phyloP scores from a whole-genome alignment of 768 basidiomycete species.

The Pisolithus orientalis region DNA sequence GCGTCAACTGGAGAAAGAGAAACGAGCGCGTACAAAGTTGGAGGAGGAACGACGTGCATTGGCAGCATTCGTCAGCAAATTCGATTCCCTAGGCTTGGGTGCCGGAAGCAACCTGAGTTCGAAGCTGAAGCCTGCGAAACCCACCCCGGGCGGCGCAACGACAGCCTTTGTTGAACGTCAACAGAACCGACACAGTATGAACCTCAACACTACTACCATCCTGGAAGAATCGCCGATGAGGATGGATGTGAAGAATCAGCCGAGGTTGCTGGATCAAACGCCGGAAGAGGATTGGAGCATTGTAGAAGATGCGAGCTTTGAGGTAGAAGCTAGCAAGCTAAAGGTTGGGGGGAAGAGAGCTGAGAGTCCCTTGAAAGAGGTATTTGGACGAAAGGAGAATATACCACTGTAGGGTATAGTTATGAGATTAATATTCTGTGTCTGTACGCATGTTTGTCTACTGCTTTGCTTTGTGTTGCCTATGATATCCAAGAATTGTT shows the following conservation, averaged over 20 bases:
- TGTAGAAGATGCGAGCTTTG: conserved; percentile 49
- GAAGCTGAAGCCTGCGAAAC: conserved; percentile 44
- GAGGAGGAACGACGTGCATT: conserved; percentile 77
- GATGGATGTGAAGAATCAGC: conserved; percentile 38
- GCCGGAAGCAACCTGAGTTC: conserved; percentile 30
- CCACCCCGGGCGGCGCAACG: conserved; percentile 45
- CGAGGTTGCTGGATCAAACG: conserved; percentile 53
- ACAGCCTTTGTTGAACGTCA: conserved; percentile 45
- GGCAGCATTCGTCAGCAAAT: conserved; percentile 74
- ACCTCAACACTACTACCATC: conserved; percentile 19
- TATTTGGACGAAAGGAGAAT: conserved; percentile 23
- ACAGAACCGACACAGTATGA: conserved; percentile 23
- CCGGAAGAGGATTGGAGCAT: conserved; percentile 49
- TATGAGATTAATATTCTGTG: background rate
- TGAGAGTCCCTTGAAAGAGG: conserved; percentile 24
- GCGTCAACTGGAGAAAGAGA: conserved; percentile 73
- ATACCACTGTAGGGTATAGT: conserved; percentile 8
- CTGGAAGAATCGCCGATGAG: conserved; percentile 42
- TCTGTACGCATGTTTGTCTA: no score
- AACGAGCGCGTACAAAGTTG: conserved; percentile 58
- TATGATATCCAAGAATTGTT: no score
- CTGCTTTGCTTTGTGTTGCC: no score
- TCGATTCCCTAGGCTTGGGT: conserved; percentile 65
- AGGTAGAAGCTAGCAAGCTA: conserved; percentile 28
- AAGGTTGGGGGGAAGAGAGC: conserved; percentile 25